These are phyloP conservation scores for Andalucia godoyi DNA, from an alignment of 78 protist species.

Conservation along the genomic window DNA sequence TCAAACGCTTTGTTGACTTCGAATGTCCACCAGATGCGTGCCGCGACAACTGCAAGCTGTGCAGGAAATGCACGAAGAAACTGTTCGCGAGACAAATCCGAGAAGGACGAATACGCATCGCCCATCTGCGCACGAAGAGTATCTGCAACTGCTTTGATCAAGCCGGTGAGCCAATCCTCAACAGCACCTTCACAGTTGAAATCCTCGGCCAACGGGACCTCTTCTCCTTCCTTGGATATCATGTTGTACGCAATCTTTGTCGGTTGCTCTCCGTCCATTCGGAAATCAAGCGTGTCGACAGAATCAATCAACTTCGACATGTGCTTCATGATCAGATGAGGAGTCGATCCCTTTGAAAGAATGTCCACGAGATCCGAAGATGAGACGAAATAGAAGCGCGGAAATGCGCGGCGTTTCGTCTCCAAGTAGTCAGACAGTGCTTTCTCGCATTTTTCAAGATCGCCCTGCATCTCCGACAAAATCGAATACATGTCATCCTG, in stretches of 20 bases:
- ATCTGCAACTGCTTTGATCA: constrained; percentile 8
- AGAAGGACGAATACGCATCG: not conserved
- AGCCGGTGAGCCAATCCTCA: constrained; percentile 52
- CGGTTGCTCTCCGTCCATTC: not conserved
- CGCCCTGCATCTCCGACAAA: not conserved
- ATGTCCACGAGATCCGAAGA: constrained; percentile 66
- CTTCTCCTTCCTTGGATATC: constrained; percentile 25
- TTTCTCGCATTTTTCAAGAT: constrained; percentile 58
- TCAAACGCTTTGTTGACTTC: constrained; percentile 50
- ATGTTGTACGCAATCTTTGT: constrained; percentile 24
- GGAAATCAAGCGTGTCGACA: not conserved
- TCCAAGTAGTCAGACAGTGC: constrained; percentile 61
- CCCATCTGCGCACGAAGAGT: not conserved
- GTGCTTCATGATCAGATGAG: constrained; percentile 46
- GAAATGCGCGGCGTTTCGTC: constrained; percentile 56
- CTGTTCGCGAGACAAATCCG: not conserved
- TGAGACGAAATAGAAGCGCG: constrained; percentile 82
- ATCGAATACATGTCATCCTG: not conserved
- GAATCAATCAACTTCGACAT: constrained; percentile 52
- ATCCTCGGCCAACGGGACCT: constrained; percentile 19
- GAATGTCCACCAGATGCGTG: constrained; percentile 40
- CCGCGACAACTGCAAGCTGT: constrained; percentile 24
- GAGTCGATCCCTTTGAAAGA: constrained; percentile 58
- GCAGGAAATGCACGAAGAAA: constrained; percentile 25
- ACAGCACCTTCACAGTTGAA: constrained; percentile 38